Conservation (phyloP, 2,329 filamentous ascomycete genomes). For the Zasmidium cellare region DNA sequence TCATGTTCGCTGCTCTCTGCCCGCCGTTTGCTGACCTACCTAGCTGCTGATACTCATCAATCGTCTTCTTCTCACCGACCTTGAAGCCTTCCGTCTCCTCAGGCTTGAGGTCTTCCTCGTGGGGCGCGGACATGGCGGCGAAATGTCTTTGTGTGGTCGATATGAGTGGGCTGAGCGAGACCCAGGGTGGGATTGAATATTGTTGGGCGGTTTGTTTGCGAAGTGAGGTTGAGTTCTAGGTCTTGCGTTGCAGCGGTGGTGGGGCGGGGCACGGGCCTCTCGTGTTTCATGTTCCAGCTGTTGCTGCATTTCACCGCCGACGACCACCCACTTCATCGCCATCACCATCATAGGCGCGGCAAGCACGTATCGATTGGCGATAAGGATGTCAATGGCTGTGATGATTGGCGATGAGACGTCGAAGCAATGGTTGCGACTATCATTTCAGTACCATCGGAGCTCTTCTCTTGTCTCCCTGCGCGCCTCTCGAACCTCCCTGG, state of each 20-base stretch:
- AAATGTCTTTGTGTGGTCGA: background rate
- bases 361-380: no score
- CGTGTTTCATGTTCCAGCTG: background rate
- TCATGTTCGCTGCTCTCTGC: background rate
- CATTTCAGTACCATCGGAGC: no score
- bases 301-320: background rate
- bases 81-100: conserved; percentile 95
- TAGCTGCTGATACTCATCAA: conserved; percentile 91
- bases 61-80: conserved; percentile 96
- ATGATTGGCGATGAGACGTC: no score
- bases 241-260: background rate
- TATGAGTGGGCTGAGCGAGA: background rate
- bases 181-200: background rate
- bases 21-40: conserved; percentile 40
- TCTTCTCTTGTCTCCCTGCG: no score
- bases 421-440: no score
- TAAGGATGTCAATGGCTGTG: no score
- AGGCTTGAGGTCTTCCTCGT: conserved; percentile 78
- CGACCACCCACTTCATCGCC: background rate
- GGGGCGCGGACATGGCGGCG: conserved; percentile 36
- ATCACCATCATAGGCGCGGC: background rate
- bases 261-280: background rate
- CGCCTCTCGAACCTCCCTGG: no score
- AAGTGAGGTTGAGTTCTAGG: background rate
- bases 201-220: background rate